Percentiles rank a stretch among this genome's conserved stretches.
Evolutionary conservation across 1,284 basidiomycete genomes (phyloP).

Genomic region (Cronartium ribicola): DNA sequence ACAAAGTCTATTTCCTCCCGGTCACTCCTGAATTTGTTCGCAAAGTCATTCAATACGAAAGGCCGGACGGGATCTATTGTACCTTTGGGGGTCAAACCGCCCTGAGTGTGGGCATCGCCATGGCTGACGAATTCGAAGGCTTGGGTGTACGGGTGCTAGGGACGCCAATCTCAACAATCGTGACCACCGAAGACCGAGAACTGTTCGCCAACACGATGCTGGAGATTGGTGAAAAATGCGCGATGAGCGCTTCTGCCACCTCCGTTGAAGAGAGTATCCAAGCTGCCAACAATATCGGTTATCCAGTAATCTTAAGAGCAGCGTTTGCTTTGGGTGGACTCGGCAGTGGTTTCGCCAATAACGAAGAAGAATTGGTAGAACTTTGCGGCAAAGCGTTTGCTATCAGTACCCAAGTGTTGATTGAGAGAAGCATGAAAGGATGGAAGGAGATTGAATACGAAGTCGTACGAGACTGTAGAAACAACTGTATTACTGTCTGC

Average conservation of each 20-base stretch:
- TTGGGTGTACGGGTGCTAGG: constrained; percentile 84
- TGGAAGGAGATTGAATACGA: constrained; percentile 99
- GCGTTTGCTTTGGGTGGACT: constrained; percentile 94
- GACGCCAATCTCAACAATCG: constrained; percentile 94
- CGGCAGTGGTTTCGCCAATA: constrained; percentile 87
- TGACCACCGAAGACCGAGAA: constrained; percentile 94
- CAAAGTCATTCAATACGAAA: constrained; percentile 97
- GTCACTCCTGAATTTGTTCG: constrained; percentile 96
- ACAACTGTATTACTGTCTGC: constrained; percentile 98
- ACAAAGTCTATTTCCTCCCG: constrained; percentile 98
- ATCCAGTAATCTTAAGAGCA: constrained; percentile 92
- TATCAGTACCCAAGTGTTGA: constrained; percentile 90
- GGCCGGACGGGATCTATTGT: constrained; percentile 96
- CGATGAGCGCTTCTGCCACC: constrained; percentile 78
- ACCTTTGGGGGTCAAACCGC: constrained; percentile 99
- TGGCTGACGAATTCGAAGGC: constrained; percentile 87
- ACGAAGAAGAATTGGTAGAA: constrained; percentile 78
- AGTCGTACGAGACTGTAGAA: constrained; percentile 93
- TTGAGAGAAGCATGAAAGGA: constrained; percentile 98
- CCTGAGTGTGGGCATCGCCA: constrained; percentile 90
- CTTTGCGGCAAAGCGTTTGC: constrained; percentile 92
- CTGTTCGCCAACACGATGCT: constrained; percentile 93
- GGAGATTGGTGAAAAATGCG: constrained; percentile 91
- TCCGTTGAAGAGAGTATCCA: constrained; percentile 71
- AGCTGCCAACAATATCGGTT: constrained; percentile 86